Evolutionary conservation across 805 yeast genomes (phyloP).

Genomic region (Candida ovalis): DNA sequence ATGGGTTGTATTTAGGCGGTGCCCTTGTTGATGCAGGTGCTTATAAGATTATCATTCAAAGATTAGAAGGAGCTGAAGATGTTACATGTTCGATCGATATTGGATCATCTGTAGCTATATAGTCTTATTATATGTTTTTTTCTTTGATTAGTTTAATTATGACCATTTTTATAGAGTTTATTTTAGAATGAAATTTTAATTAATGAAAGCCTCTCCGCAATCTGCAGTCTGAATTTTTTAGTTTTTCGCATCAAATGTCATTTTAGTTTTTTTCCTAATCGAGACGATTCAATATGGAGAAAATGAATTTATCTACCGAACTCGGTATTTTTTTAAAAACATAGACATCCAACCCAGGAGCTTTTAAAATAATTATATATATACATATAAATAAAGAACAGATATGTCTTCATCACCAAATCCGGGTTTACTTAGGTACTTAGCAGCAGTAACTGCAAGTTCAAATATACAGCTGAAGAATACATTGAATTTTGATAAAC

Average conservation of each 20-base stretch:
- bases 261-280: not conserved
- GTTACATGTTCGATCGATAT: not conserved
- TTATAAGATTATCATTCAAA: conserved; percentile 1
- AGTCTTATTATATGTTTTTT: not conserved
- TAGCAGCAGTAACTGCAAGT: not conserved
- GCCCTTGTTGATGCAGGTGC: not conserved
- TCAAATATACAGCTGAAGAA: not conserved
- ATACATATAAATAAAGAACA: not conserved
- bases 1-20: conserved; percentile 5
- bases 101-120: conserved; percentile 1
- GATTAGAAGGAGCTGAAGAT: not conserved
- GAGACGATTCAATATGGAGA: not conserved
- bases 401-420: not conserved
- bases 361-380: not conserved
- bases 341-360: not conserved
- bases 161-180: no score
- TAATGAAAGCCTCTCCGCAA: no score
- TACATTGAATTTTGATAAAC: conserved; percentile 22
- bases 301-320: no score
- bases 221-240: no score
- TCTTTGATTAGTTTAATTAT: no score
- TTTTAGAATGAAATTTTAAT: not conserved
- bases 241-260: not conserved
- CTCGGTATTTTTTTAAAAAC: not conserved
- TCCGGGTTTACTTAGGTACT: not conserved